Evolutionary conservation across 2,329 filamentous ascomycete species (phyloP).

Genomic region (Pseudonectria buxi): DNA sequence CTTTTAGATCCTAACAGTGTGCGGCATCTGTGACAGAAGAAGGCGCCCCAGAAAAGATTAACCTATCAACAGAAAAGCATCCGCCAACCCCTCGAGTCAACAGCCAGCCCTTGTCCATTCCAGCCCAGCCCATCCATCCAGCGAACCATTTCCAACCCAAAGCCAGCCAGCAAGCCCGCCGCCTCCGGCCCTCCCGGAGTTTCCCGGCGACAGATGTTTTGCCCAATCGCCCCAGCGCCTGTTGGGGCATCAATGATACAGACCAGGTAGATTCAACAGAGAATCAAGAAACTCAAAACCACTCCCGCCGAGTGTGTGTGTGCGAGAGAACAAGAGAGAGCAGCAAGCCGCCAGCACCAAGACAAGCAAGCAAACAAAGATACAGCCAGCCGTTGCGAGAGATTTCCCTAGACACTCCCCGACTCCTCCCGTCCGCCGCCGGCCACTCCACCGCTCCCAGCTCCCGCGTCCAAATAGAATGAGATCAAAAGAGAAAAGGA

Average conservation of each 20-base stretch:
- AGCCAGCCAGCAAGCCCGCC: neutral
- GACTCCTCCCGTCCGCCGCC: constrained; percentile 20
- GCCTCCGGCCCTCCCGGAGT: neutral
- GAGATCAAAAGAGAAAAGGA: constrained; percentile 14
- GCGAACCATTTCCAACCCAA: constrained; percentile 1
- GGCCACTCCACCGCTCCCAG: constrained; percentile 21
- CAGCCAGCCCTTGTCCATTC: constrained; percentile 2
- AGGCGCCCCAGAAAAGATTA: constrained; percentile 9
- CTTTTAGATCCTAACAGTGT: constrained; percentile 10
- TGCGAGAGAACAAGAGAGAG: constrained; percentile 3
- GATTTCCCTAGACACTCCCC: constrained; percentile 21
- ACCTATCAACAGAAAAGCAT: constrained; percentile 9
- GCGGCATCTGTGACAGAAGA: constrained; percentile 7
- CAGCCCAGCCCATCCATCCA: constrained; percentile 6
- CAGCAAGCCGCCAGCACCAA: constrained; percentile 9
- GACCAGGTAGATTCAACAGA: neutral
- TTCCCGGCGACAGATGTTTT: neutral
- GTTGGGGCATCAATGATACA: neutral
- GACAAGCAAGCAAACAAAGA: constrained; percentile 15
- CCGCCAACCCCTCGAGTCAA: constrained; percentile 6
- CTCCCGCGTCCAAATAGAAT: constrained; percentile 16
- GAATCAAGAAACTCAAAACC: too few relatives aligned
- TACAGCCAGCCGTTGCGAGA: constrained; percentile 15
- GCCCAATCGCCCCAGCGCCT: neutral
- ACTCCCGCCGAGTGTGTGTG: too few relatives aligned